These are phyloP conservation scores for Spathaspora gorwiae DNA, from an alignment of 805 yeast species.

Conservation along the genomic window DNA sequence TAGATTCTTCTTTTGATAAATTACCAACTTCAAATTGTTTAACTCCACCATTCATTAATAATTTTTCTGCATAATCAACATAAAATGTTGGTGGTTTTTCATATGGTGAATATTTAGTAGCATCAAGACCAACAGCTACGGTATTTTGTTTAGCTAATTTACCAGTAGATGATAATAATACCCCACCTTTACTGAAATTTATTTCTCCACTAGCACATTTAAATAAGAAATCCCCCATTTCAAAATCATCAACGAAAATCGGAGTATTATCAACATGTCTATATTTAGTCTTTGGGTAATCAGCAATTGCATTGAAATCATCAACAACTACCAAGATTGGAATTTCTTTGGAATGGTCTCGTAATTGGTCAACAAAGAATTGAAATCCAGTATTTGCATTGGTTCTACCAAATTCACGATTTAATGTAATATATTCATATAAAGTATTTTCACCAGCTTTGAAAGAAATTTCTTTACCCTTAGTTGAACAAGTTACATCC, in stretches of 20 bases:
- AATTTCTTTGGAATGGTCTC: conserved; percentile 37
- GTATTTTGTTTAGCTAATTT: conserved; percentile 48
- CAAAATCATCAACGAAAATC: conserved; percentile 59
- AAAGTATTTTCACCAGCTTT: conserved; percentile 33
- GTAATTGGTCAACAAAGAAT: conserved; percentile 52
- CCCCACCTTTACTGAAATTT: conserved; percentile 56
- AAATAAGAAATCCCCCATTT: conserved; percentile 55
- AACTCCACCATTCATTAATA: conserved; percentile 36
- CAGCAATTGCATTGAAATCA: conserved; percentile 61
- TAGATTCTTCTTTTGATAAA: conserved; percentile 27
- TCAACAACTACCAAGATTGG: conserved; percentile 73
- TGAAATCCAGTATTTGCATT: conserved; percentile 46
- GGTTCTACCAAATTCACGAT: conserved; percentile 35
- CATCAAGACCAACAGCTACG: conserved; percentile 51
- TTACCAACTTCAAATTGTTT: conserved; percentile 20
- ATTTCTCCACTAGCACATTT: conserved; percentile 50
- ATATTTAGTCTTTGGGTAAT: conserved; percentile 55
- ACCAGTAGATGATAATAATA: conserved; percentile 61
- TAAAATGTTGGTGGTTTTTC: conserved; percentile 58
- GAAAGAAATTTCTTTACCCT: conserved; percentile 23
- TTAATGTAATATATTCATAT: conserved; percentile 40
- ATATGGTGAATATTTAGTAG: conserved; percentile 18
- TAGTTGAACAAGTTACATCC: conserved; percentile 29
- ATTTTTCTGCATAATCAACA: conserved; percentile 44
- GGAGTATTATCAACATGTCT: conserved; percentile 50